phyloP scores from a whole-genome alignment of 139 green algal species.

The Chlorella sp. region DNA sequence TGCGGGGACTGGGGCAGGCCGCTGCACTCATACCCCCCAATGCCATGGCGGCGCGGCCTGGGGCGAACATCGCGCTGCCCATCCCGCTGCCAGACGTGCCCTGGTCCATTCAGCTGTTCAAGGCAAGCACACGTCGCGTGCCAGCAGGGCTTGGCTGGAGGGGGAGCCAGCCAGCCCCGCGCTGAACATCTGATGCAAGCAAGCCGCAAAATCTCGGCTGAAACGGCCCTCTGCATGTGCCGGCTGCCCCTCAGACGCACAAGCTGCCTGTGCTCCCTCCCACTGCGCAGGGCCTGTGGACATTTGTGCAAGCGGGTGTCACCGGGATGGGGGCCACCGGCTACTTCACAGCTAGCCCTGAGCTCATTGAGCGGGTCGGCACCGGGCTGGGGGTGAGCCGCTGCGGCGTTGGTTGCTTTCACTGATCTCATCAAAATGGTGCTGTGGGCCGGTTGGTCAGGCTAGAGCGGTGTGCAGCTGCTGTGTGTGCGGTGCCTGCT shows the following conservation, averaged over 20 bases:
- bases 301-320: not conserved
- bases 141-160: too few relatives aligned
- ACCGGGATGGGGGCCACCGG: not conserved
- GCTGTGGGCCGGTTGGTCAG: too few relatives aligned
- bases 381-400: not conserved
- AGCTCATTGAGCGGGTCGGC: not conserved
- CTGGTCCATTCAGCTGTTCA: not conserved
- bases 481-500: too few relatives aligned
- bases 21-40: not conserved
- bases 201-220: too few relatives aligned
- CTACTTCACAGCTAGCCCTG: not conserved
- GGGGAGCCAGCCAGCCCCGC: too few relatives aligned
- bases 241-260: too few relatives aligned
- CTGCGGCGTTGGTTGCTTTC: too few relatives aligned
- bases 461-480: too few relatives aligned
- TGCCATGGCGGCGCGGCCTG: not conserved
- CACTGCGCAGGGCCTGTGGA: not conserved
- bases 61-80: not conserved
- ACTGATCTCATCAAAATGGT: too few relatives aligned
- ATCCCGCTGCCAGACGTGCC: not conserved
- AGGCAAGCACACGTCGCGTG: not conserved
- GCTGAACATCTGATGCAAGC: too few relatives aligned
- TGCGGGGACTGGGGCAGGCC: not conserved
- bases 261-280: not conserved
- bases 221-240: too few relatives aligned